Percentiles rank a stretch among this genome's conserved stretches.
These are phyloP conservation scores for bread wheat (Triticum aestivum) DNA, from an alignment of 176 grass and related monocot genomes.

Conservation along the genomic window DNA sequence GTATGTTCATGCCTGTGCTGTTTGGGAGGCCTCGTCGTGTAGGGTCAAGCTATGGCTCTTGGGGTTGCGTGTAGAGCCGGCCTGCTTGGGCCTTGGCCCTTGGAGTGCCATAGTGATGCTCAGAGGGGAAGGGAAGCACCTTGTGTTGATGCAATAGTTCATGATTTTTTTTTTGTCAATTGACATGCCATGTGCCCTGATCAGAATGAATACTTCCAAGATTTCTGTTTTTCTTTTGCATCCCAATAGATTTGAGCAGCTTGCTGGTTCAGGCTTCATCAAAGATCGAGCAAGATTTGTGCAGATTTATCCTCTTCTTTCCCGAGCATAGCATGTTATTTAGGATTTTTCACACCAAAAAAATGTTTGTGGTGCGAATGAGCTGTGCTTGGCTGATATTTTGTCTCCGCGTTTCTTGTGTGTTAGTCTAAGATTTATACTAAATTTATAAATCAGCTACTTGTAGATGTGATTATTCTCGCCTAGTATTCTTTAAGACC, in stretches of 20 bases:
- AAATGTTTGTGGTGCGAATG: background rate
- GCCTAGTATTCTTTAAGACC: background rate
- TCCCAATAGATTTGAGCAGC: background rate
- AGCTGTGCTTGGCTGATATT: background rate
- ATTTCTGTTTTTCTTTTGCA: background rate
- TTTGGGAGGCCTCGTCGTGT: background rate
- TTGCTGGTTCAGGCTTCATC: background rate
- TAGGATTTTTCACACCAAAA: background rate
- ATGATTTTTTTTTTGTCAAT: background rate
- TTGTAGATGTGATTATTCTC: background rate
- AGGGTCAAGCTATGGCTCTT: background rate
- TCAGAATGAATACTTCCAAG: background rate
- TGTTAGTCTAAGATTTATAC: background rate
- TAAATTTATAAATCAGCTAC: background rate
- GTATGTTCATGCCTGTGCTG: background rate
- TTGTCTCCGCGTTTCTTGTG: constrained; percentile 5
- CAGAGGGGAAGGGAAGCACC: background rate
- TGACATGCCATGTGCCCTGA: background rate
- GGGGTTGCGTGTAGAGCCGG: background rate
- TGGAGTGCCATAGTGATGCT: background rate
- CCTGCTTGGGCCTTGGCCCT: background rate
- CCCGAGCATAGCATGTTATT: background rate
- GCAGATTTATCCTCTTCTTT: background rate
- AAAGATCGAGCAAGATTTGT: background rate
- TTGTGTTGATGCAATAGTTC: background rate